Base-by-base conservation (phyloP, 2,329 filamentous ascomycete species). In the Hypoxylon sp. region DNA sequence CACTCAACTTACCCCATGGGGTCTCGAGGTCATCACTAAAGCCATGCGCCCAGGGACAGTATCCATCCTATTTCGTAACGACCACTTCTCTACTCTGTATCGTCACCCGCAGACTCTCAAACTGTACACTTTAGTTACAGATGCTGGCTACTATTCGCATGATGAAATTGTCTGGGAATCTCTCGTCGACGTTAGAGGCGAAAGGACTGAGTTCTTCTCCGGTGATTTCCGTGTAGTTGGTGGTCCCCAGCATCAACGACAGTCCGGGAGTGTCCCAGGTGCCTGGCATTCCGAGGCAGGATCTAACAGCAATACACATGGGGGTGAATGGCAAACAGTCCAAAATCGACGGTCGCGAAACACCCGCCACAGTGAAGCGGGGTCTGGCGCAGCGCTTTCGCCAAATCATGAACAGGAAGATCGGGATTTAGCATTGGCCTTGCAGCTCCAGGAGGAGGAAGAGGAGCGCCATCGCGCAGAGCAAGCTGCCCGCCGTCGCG, bases 161-260 rank as follows among this genome's bases (percentile, higher is more conserved):
- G 91, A 94, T 14, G 95, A 98, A 77, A 90, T 99, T 11, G 93
- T 99, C 0, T 99, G 96, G 96, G 96, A 99, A 80, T 96, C 91
- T 9, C 84, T 99, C 1, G 91, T 92, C 0, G 95, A 98, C 74
- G 90, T 97, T 21, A 96, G 90, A 56, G 96, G 96, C 6, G 91
- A 92, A 74, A 87, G 87, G 13, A 90, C 93, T 2, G 92, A 94
- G 76, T 93, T 97, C 74, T 93, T 93, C 72, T 93, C 94, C 0
- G 96, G 96, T 1, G 94, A 98, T 75, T 98, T 98, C 79, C 88
- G 91, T 32, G 85, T 92, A 0, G 92, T 98, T n/a, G 90, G 93
- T 19, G 90, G 90, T 72, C 81, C 77, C 21, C 72, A 75, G 58
- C 78, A 49, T 66, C 67, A 49, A 67, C 69, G 68, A 17, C 61